These are phyloP conservation scores for Epichloe gansuensis DNA, from an alignment of 2,329 filamentous ascomycete species.

Conservation along the genomic window DNA sequence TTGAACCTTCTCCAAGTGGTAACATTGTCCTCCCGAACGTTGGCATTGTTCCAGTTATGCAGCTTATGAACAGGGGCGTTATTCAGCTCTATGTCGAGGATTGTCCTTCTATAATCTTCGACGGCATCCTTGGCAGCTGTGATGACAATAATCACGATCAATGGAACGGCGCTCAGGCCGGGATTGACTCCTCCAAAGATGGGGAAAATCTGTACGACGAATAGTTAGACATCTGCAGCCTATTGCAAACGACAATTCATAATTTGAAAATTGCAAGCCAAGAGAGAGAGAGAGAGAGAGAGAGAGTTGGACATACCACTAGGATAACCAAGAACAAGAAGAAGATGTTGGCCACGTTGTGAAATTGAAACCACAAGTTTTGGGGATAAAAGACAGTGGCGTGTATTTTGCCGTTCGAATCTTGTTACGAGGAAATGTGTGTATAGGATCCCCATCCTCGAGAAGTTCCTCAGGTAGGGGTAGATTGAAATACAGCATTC, in stretches of 20 bases:
- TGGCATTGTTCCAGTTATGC: constrained; percentile 83
- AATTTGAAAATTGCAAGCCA: background rate
- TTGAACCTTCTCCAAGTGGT: constrained; percentile 81
- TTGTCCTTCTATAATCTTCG: constrained; percentile 86
- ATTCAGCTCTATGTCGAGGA: constrained; percentile 87
- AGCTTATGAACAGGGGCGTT: constrained; percentile 90
- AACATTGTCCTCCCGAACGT: constrained; percentile 77
- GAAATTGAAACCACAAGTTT: constrained; percentile 95
- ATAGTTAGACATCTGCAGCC: background rate
- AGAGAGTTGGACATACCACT: constrained; percentile 49
- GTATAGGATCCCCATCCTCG: constrained; percentile 63
- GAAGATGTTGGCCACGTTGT: constrained; percentile 97
- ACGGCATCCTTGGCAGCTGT: constrained; percentile 91
- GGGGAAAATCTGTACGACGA: constrained; percentile 63
- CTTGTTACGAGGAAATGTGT: constrained; percentile 78
- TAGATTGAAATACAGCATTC: constrained; percentile 75
- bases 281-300: no score
- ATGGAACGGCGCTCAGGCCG: constrained; percentile 75
- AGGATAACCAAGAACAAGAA: constrained; percentile 95
- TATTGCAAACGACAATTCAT: background rate
- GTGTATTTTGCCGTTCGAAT: constrained; percentile 98
- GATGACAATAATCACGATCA: constrained; percentile 82
- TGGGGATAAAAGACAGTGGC: constrained; percentile 84
- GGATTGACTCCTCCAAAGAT: constrained; percentile 92
- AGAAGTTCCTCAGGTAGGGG: constrained; percentile 62